Conservation (phyloP, 2,329 filamentous ascomycete genomes). For the Aureobasidium sp. region DNA sequence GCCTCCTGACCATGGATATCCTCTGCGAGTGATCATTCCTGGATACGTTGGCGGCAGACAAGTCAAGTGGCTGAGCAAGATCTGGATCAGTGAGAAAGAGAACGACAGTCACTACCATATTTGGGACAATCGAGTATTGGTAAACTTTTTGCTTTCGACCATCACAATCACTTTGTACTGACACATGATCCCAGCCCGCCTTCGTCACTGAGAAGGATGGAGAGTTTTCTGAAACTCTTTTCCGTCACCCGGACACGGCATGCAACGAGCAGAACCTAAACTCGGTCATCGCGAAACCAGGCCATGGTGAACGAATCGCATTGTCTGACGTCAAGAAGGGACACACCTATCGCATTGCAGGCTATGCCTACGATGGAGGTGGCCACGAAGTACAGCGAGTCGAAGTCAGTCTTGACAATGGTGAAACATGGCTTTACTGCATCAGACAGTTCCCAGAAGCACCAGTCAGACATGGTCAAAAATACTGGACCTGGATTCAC, state of each 20-base stretch:
- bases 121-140: conserved; percentile 44
- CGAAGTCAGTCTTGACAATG: conserved; percentile 43
- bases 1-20: conserved; percentile 39
- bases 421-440: conserved; percentile 44
- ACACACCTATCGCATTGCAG: conserved; percentile 39
- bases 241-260: conserved; percentile 42
- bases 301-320: conserved; percentile 39
- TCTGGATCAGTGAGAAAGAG: conserved; percentile 37
- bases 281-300: conserved; percentile 41
- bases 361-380: conserved; percentile 45
- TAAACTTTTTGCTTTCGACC: not conserved
- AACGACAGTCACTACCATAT: conserved; percentile 42
- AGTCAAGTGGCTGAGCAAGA: conserved; percentile 37
- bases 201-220: conserved; percentile 46
- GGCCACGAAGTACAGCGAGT: conserved; percentile 45
- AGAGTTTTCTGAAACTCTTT: conserved; percentile 41
- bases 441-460: conserved; percentile 43
- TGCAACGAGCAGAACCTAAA: conserved; percentile 47
- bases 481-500: conserved; percentile 49
- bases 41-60: conserved; percentile 37
- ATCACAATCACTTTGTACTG: not conserved
- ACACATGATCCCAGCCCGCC: conserved; percentile 25
- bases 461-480: conserved; percentile 46
- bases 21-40: conserved; percentile 36
- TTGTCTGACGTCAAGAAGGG: conserved; percentile 33